These are phyloP conservation scores for Incumbomyces delicatus DNA, from an alignment of 2,329 filamentous ascomycete species.

Conservation along the genomic window DNA sequence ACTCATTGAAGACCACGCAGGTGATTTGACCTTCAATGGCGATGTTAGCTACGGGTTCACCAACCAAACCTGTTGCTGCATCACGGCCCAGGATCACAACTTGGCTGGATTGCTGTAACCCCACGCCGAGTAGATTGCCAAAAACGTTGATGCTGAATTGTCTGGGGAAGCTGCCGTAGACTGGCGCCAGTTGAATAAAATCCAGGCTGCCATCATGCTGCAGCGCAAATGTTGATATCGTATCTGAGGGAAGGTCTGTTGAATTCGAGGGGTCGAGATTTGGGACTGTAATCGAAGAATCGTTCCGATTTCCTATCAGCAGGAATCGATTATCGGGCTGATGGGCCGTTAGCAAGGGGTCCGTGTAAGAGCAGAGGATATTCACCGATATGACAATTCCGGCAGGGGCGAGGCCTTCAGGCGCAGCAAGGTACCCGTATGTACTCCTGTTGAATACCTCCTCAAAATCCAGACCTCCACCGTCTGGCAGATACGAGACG, in stretches of 20 bases:
- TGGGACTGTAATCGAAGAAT: not conserved
- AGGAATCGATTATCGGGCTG: slow-evolving; percentile 3
- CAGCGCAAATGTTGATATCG: slow-evolving; percentile 54
- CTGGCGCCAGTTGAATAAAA: slow-evolving; percentile 49
- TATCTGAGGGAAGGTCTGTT: slow-evolving; percentile 34
- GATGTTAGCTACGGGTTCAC: slow-evolving; percentile 32
- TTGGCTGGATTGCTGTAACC: slow-evolving; percentile 50
- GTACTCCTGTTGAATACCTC: slow-evolving; percentile 4
- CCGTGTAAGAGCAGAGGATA: not conserved
- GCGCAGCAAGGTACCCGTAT: not conserved
- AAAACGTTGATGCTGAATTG: slow-evolving; percentile 58
- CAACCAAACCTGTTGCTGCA: slow-evolving; percentile 49
- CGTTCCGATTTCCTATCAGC: slow-evolving; percentile 1
- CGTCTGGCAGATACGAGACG: slow-evolving; percentile 20
- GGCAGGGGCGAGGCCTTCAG: not conserved
- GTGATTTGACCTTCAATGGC: slow-evolving; percentile 26
- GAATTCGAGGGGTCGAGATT: slow-evolving; percentile 1
- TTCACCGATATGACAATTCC: not conserved
- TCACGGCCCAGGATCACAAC: slow-evolving; percentile 56
- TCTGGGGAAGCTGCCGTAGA: slow-evolving; percentile 56
- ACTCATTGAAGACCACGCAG: slow-evolving; percentile 27
- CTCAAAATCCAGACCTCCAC: slow-evolving; percentile 2
- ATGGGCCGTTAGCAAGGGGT: not conserved
- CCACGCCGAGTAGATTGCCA: slow-evolving; percentile 56
- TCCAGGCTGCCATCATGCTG: slow-evolving; percentile 46